Evolutionary conservation across 2,329 filamentous ascomycete genomes (phyloP), one percentile per base, ranked within the genome.

Genomic region (Elsinoe arachidis): DNA sequence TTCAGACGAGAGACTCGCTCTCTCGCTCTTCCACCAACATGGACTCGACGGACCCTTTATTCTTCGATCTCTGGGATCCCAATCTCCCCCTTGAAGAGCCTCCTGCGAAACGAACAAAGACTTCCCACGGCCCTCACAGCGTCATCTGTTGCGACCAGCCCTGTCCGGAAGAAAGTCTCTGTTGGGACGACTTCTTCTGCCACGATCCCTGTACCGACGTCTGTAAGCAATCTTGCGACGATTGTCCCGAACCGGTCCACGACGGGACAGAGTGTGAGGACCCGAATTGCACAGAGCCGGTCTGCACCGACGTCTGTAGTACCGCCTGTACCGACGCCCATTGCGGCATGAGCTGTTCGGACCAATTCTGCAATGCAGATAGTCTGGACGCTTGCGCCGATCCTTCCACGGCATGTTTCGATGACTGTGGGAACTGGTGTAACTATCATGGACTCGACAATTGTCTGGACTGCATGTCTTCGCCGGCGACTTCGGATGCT

Each of bases 61-160:
- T 53, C 34, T 17, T 53, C 17, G 26, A 53, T 23, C 49, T 53
- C 26, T 53, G 49, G 49, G 49, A 53, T 38, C 34, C 49, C 34
- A 53, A 53, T 39, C 49, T 38, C 9, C 33, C 49, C 15, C 15
- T 53, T n/a, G 54, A 56, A 10, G 43, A 47, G 39, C 54, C 54
- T 34, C 54, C 54, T 14, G n/a, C 39, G 4, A 56, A 56, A 33
- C 39, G 54, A 23, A 23, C 54, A 46, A 56, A 56, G 54, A 49
- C 54, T 35, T 34, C 41, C 12, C 54, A 56, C 26, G 30, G n/a
- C 12, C 39, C 54, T 26, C 33, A 43, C n/a, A 46, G 33, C 12
- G 39, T 56, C 54, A 26, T 56, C 19, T 56, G 54, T 33, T 56
- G 54, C 54, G 54, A 56, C 47, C 54, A 56, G 26, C 54, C 54